phyloP scores from a whole-genome alignment of 306 rosid genomes.

The Prunus dulcis region DNA sequence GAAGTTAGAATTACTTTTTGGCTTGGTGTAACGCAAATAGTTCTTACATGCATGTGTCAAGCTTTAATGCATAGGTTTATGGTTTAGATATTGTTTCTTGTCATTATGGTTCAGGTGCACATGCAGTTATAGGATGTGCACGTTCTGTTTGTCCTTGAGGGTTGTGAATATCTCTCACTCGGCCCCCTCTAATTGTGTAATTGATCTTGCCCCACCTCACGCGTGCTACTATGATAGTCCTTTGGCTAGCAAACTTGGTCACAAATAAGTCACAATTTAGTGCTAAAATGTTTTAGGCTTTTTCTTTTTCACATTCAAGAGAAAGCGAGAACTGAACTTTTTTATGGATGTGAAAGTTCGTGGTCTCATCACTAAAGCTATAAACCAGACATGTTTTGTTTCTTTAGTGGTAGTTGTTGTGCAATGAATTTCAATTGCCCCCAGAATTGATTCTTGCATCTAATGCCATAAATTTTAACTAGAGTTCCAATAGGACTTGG shows the following conservation, averaged over 20 bases:
- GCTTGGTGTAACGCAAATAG: no score
- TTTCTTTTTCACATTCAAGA: background rate
- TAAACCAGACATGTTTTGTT: background rate
- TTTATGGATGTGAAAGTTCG: background rate
- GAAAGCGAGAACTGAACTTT: background rate
- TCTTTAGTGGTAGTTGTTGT: background rate
- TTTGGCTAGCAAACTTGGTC: background rate
- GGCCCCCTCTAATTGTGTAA: background rate
- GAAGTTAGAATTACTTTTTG: no score
- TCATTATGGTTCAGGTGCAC: background rate
- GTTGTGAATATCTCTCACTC: no score
- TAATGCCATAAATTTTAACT: constrained; percentile 3
- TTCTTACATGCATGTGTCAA: no score
- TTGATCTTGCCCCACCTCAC: background rate
- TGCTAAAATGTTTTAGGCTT: background rate
- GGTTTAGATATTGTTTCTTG: background rate
- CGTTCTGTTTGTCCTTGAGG: no score
- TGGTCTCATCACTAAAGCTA: background rate
- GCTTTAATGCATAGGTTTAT: no score
- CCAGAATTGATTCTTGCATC: constrained; percentile 6
- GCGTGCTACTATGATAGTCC: background rate
- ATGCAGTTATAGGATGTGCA: no score
- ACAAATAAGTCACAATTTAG: background rate
- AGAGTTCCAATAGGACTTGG: background rate
- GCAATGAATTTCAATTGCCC: background rate